These are phyloP conservation scores for Lepidopterella palustris DNA, from an alignment of 495 filamentous ascomycete species.

Conservation along the genomic window DNA sequence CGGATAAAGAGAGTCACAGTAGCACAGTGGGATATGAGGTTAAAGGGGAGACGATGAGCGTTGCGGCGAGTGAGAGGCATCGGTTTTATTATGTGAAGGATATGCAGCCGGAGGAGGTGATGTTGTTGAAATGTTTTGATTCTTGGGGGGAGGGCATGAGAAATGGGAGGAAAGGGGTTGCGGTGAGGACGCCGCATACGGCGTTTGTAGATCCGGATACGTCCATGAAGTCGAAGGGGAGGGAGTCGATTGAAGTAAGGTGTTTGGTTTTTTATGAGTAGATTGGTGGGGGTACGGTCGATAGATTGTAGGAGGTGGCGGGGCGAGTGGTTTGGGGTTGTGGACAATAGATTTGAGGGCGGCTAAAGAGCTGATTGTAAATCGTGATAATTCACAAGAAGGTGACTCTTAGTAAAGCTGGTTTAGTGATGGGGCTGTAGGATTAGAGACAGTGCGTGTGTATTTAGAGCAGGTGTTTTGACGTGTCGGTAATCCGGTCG, in stretches of 20 bases:
- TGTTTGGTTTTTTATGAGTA: constrained; percentile 38
- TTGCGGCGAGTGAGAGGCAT: constrained; percentile 33
- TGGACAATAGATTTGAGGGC: too few relatives aligned
- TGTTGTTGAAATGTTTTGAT: constrained; percentile 39
- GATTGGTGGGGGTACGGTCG: too few relatives aligned
- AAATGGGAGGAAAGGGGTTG: constrained; percentile 28
- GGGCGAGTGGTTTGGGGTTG: too few relatives aligned
- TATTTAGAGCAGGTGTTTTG: too few relatives aligned
- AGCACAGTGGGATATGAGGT: constrained; percentile 35
- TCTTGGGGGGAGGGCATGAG: constrained; percentile 32
- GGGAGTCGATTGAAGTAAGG: constrained; percentile 38
- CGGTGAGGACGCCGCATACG: constrained; percentile 37
- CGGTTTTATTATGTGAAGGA: constrained; percentile 37
- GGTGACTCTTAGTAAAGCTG: too few relatives aligned
- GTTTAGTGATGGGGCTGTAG: too few relatives aligned
- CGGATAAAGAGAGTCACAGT: constrained; percentile 12
- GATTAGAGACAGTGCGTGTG: too few relatives aligned
- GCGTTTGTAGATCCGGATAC: constrained; percentile 37
- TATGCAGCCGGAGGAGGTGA: constrained; percentile 39
- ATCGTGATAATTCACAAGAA: too few relatives aligned
- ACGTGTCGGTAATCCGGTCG: too few relatives aligned
- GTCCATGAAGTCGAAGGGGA: constrained; percentile 31
- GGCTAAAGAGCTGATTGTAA: too few relatives aligned
- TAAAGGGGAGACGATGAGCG: constrained; percentile 34
- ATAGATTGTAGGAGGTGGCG: too few relatives aligned